phyloP scores from a whole-genome alignment of 2,329 filamentous ascomycete species.

The Ophiocordyceps camponoti-leonardi region DNA sequence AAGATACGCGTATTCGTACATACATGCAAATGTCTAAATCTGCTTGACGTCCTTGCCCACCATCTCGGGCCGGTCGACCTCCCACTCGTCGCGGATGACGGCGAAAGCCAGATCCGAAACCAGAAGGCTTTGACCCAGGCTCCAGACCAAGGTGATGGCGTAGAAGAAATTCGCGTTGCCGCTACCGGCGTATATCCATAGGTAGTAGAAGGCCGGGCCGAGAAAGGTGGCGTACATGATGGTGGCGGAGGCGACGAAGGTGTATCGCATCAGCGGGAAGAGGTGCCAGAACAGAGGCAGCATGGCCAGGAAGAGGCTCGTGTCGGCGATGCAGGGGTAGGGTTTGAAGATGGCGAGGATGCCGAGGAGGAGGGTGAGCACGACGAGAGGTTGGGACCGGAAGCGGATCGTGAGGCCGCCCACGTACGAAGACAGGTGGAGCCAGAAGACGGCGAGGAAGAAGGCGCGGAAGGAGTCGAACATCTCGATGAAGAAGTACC shows the following conservation, averaged over 20 bases:
- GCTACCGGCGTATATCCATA: conserved; percentile 96
- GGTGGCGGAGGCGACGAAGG: conserved; percentile 68
- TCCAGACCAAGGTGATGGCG: conserved; percentile 97
- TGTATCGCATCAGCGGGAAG: conserved; percentile 85
- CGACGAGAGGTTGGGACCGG: conserved; percentile 71
- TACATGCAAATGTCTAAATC: conserved; percentile 33
- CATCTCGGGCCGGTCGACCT: conserved; percentile 79
- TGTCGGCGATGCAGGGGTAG: conserved; percentile 85
- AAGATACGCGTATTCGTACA: neutral
- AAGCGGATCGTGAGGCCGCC: conserved; percentile 71
- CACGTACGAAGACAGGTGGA: conserved; percentile 83
- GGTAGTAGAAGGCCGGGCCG: conserved; percentile 86
- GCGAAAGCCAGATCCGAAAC: conserved; percentile 82
- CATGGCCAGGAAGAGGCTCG: conserved; percentile 67
- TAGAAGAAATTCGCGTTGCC: conserved; percentile 99
- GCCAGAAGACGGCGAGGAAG: conserved; percentile 95
- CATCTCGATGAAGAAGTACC: conserved; percentile 99
- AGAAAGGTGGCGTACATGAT: conserved; percentile 78
- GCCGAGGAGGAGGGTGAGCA: conserved; percentile 68
- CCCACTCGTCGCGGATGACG: conserved; percentile 81
- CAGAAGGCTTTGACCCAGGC: conserved; percentile 69
- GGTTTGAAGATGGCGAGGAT: conserved; percentile 94
- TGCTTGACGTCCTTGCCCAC: conserved; percentile 74
- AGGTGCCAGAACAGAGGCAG: conserved; percentile 80
- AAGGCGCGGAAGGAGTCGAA: conserved; percentile 96